A percentile compares a stretch with the other conserved stretches of the same genome.
These are phyloP conservation scores for Calonectria pseudoreteaudii DNA, from an alignment of 2,329 filamentous ascomycete genomes.

Conservation along the genomic window DNA sequence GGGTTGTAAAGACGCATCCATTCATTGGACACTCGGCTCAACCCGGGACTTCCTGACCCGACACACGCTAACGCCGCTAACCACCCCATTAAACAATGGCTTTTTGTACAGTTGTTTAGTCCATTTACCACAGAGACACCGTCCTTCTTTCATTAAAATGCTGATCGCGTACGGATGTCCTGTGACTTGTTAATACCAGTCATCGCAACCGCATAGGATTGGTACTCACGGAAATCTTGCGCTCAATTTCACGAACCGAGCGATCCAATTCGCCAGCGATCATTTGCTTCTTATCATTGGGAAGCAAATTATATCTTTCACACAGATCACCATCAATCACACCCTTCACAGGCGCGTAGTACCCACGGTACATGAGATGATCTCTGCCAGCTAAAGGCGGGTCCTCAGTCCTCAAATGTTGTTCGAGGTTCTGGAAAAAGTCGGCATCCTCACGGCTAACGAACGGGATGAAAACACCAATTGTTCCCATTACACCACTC, in stretches of 20 bases:
- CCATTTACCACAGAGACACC: conserved; percentile 39
- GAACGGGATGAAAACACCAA: conserved; percentile 94
- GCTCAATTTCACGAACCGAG: conserved; percentile 91
- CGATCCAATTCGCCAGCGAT: conserved; percentile 94
- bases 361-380: conserved; percentile 94
- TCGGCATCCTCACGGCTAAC: conserved; percentile 92
- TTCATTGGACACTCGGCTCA: conserved; percentile 42
- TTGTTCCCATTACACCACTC: conserved; percentile 93
- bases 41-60: conserved; percentile 40
- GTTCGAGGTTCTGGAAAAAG: conserved; percentile 96
- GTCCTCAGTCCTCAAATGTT: conserved; percentile 87
- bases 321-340: conserved; percentile 97
- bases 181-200: conserved; percentile 45
- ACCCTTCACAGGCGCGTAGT: conserved; percentile 96
- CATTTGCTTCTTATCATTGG: conserved; percentile 92
- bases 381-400: conserved; percentile 91
- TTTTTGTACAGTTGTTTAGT: conserved; percentile 43
- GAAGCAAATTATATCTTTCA: conserved; percentile 86
- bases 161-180: conserved; percentile 70
- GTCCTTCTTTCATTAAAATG: conserved; percentile 58
- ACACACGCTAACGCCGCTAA: conserved; percentile 47
- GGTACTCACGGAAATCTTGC: conserved; percentile 82
- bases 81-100: conserved; percentile 36
- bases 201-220: not conserved
- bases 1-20: conserved; percentile 37